Base-by-base conservation (phyloP, 1,284 basidiomycete species). In the Prillingera fragicola region DNA sequence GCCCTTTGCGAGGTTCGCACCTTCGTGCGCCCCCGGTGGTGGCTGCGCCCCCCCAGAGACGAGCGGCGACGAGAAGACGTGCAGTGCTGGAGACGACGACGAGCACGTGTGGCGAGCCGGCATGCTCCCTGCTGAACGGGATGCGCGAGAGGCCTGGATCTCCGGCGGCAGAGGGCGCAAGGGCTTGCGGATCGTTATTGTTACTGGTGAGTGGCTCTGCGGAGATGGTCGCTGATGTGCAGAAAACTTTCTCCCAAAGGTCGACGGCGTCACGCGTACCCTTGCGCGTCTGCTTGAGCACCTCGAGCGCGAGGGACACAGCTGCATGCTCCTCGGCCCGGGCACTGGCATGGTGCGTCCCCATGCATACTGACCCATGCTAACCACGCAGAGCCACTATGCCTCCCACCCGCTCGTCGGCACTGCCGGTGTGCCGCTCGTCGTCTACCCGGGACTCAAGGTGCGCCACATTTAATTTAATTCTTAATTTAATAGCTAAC, bases 221-320 rank as follows among this genome's bases (percentile, higher is more conserved):
- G 19, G 13, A n/a, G 15, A 8, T 14, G 35, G 12, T 14, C 15
- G 8, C 38, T 46, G 29, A 49, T 22, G 1, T 26, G 39, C 62
- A 68, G 77, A 79, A 52, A 79, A 79, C 70, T 78, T 78, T 47
- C 59, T 79, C 8, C 77, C 77, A 13, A 77, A 78, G 47, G 67
- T 79, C 26, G 77, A 79, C 55, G 78, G 77, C 9, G 77, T 79
- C 2, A 79, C 78, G 0, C 66, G 78, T 18, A 78, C 77, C 0
- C 63, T 80, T 5, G 76, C 76, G 0, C 68, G 75, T n/a, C 63
- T 80, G 7, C 69, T 80, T 23, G 76, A 77, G 45, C 77, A 79
- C 47, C 69, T 80, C 22, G 70, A 75, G 56, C 60, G 66, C 8
- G 73, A 78, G 53, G 78, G 78, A 2, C 77, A 79, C 57, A 69